Evolutionary conservation across 208 protist genomes (phyloP), one percentile per base, ranked within the genome.

Genomic region (Wallacemonas rigidus): DNA sequence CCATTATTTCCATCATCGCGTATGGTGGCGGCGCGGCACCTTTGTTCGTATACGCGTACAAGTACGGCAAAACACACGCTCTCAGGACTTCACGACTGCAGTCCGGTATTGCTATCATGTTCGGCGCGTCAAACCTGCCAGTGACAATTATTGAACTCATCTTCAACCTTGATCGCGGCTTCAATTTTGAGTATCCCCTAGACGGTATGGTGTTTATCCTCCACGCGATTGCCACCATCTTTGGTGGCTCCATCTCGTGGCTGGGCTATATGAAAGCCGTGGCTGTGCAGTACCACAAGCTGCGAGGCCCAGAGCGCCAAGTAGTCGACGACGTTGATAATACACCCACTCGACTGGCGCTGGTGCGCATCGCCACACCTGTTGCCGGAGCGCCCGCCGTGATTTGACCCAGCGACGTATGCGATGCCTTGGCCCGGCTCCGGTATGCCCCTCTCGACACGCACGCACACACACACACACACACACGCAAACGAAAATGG

Each of bases 31-130:
- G 69, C 44, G 81, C 76, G 0, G 88, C 69, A 5, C 91, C 91
- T 36, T 75, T 94, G 15, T 91, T 94, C 71, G 76, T 96, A 3
- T 93, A 90, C 69, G 74, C 86, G 38, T 96, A 94, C 77, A 94
- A 93, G 71, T 96, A 96, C 69, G 87, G 85, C n/a, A 54, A 65
- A 3, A 87, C 82, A 2, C 69, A 71, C 15, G 53, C 60, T 14
- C 63, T 64, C 17, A 73, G 87, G 35, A 48, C 73, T 15, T 75
- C 53, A 9, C 58, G 84, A 3, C 55, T 93, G 43, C 71, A 86
- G 9, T 38, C 26, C 8, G 91, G 89, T 7, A 81, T 92, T 11
- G 74, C 75, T 5, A 45, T 90, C 1, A 91, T 93, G 83, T 93
- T 90, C 60, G 38, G 85, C n/a, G 69, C 63, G 9, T 89, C 80